Evolutionary conservation across 306 rosid species (phyloP).

Genomic region (Dryas alaskensis): DNA sequence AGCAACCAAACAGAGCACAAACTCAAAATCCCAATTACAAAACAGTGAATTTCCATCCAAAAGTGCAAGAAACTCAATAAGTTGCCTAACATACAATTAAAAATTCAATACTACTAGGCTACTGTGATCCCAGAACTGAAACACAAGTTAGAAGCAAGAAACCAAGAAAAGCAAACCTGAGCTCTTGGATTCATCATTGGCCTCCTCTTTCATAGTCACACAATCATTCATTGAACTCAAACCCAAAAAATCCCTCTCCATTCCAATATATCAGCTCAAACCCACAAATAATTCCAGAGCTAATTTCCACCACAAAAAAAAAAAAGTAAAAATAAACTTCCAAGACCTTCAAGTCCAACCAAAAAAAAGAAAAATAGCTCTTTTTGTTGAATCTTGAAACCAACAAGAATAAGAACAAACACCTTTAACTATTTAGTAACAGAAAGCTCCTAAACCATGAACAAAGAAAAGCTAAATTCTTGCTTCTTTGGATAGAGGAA

Average conservation of each 20-base stretch:
- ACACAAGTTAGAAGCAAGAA: not conserved
- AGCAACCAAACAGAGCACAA: slow-evolving; percentile 14
- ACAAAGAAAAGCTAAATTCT: not conserved
- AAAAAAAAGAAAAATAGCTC: not conserved
- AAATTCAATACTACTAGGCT: not conserved
- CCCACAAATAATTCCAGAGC: slow-evolving; percentile 4
- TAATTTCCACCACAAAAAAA: not conserved
- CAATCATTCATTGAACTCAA: slow-evolving; percentile 44
- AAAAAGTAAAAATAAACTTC: not conserved
- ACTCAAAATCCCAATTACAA: slow-evolving; percentile 4
- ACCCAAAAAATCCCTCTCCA: slow-evolving; percentile 82
- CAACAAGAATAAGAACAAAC: not conserved
- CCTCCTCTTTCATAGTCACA: slow-evolving; percentile 35
- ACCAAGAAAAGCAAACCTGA: slow-evolving; percentile 40
- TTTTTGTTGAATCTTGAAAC: not conserved
- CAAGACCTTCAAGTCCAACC: not conserved
- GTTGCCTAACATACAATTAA: not conserved
- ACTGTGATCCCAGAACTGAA: too few relatives aligned
- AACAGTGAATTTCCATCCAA: slow-evolving; percentile 3
- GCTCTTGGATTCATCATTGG: slow-evolving; percentile 33
- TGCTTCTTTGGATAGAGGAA: slow-evolving; percentile 11
- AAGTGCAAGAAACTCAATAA: slow-evolving; percentile 1
- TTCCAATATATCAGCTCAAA: not conserved
- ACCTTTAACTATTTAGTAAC: not conserved
- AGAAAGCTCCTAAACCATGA: slow-evolving; percentile 12